These are phyloP conservation scores for Aureobasidium namibiae DNA, from an alignment of 2,329 filamentous ascomycete species.

Conservation along the genomic window DNA sequence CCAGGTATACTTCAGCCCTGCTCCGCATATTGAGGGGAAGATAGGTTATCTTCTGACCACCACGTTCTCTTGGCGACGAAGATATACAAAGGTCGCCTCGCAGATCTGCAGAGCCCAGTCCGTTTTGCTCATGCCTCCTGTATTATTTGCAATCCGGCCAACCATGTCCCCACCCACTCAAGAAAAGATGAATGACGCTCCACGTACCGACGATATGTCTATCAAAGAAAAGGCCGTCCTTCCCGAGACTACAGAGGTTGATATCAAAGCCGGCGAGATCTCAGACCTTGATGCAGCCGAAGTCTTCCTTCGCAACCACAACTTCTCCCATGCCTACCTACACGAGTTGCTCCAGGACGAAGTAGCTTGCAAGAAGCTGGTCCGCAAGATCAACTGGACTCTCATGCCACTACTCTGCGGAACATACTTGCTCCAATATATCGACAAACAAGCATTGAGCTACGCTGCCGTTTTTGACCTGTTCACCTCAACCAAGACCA, in stretches of 20 bases:
- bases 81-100: background rate
- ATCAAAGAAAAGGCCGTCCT: constrained; percentile 2
- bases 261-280: constrained; percentile 25
- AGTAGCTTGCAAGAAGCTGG: constrained; percentile 24
- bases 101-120: background rate
- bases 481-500: constrained; percentile 42
- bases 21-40: background rate
- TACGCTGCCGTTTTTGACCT: constrained; percentile 51
- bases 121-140: background rate
- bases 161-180: background rate
- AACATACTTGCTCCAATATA: constrained; percentile 42
- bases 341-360: constrained; percentile 39
- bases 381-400: constrained; percentile 42
- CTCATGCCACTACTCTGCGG: constrained; percentile 45
- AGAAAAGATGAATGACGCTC: background rate
- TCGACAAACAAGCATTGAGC: constrained; percentile 42
- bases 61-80: background rate
- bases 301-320: constrained; percentile 42
- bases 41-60: constrained; percentile 1
- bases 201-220: background rate
- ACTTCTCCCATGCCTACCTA: constrained; percentile 35
- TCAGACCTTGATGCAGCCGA: constrained; percentile 40
- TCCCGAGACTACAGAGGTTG: background rate
- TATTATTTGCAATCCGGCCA: background rate
- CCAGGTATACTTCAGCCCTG: background rate